Percentiles rank a stretch among this genome's conserved stretches.
Evolutionary conservation across 805 yeast genomes (phyloP).

Genomic region (Lachancea sp.): DNA sequence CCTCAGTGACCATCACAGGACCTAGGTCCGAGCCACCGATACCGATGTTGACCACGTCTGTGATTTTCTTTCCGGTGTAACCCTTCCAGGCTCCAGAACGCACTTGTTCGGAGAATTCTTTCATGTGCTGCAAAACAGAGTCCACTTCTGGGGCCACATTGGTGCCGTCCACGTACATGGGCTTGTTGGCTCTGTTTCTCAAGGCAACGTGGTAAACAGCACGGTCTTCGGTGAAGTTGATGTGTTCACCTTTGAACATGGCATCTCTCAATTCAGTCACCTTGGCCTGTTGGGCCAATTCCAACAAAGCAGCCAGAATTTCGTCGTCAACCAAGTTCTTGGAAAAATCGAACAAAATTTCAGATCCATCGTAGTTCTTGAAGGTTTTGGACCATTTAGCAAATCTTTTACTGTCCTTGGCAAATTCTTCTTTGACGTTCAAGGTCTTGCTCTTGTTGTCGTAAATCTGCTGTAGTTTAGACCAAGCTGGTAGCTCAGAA

Average conservation of each 20-base stretch:
- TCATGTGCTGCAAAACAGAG: conserved; percentile 89
- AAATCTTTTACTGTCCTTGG: conserved; percentile 67
- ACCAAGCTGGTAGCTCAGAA: conserved; percentile 79
- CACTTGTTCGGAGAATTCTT: conserved; percentile 83
- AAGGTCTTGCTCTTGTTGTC: conserved; percentile 62
- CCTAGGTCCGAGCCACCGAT: conserved; percentile 99
- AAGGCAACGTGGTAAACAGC: conserved; percentile 97
- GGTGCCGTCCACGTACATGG: conserved; percentile 82
- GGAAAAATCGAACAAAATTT: conserved; percentile 90
- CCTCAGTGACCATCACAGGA: conserved; percentile 99
- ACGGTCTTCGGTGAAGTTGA: conserved; percentile 92
- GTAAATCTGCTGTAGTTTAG: conserved; percentile 63
- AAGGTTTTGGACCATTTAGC: conserved; percentile 71
- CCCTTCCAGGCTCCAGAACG: conserved; percentile 96
- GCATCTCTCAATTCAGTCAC: conserved; percentile 83
- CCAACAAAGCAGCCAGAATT: conserved; percentile 56
- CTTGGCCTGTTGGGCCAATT: conserved; percentile 84
- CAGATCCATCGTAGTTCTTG: conserved; percentile 77
- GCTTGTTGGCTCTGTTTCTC: conserved; percentile 82
- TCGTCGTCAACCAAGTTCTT: conserved; percentile 90
- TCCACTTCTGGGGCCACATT: conserved; percentile 91
- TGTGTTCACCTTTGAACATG: conserved; percentile 88
- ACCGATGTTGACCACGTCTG: conserved; percentile 94
- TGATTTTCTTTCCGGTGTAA: conserved; percentile 89
- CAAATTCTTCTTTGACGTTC: conserved; percentile 72